Evolutionary conservation across 2,329 filamentous ascomycete species (phyloP).

Genomic region (Scortechinia acanthostroma): DNA sequence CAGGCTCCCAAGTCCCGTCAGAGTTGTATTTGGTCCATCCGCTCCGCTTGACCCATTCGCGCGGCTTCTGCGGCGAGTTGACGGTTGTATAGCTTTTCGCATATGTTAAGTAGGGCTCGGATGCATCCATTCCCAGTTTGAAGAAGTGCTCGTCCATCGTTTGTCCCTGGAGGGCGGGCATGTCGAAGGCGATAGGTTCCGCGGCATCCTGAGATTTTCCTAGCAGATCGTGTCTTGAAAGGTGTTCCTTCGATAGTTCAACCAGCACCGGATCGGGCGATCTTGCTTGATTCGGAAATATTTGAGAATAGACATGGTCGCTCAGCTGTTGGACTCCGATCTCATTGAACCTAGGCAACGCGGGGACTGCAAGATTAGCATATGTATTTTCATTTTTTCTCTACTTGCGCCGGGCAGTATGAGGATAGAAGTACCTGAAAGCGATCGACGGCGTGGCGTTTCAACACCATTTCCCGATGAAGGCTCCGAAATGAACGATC

Average conservation of each 20-base stretch:
- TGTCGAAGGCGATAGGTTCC: conserved; percentile 74
- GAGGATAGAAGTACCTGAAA: background rate
- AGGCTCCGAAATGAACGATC: background rate
- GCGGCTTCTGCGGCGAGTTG: conserved; percentile 48
- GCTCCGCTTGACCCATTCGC: conserved; percentile 70
- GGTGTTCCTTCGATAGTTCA: conserved; percentile 72
- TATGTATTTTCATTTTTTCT: too few species aligned
- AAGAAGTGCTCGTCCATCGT: conserved; percentile 92
- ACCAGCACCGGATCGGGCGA: conserved; percentile 67
- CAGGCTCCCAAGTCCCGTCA: conserved; percentile 63
- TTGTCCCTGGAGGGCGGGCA: conserved; percentile 71
- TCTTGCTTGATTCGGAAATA: conserved; percentile 58
- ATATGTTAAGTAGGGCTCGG: conserved; percentile 72
- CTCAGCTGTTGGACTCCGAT: conserved; percentile 93
- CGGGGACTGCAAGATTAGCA: conserved; percentile 24
- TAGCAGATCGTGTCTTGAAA: conserved; percentile 76
- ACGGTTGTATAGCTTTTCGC: conserved; percentile 69
- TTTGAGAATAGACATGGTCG: conserved; percentile 71
- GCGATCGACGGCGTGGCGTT: background rate
- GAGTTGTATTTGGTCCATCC: conserved; percentile 91
- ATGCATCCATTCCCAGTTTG: conserved; percentile 76
- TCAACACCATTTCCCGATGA: background rate
- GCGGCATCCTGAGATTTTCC: conserved; percentile 80
- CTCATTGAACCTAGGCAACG: conserved; percentile 73
- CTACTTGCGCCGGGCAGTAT: background rate